Base-by-base conservation (phyloP, 1,284 basidiomycete species). In the Vanrija sp. region DNA sequence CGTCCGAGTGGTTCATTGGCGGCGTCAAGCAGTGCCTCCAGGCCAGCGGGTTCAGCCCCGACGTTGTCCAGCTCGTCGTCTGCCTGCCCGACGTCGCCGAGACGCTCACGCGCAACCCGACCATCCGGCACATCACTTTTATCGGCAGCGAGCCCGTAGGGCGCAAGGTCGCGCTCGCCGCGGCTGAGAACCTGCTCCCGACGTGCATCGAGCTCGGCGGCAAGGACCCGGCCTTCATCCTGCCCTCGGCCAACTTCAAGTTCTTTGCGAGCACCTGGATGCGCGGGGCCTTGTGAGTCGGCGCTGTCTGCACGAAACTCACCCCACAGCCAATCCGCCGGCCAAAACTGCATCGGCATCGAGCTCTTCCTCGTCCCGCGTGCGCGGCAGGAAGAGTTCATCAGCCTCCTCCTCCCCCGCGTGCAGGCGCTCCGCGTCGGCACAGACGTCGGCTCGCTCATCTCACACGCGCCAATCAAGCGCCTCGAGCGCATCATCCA, bases 311-410 rank as follows among this genome's bases (percentile, higher is more conserved):
- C 25, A 7, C 12, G 15, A 20, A 19, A 18, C 45, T 47, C 23
- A 24, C 27, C 25, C 31, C 39, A 23, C 24, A 39, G n/a, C 52
- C 54, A 44, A 31, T 49, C 66, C 51, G 65, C 72, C 41, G 95
- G 95, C 16, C 95, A 98, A 76, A 98, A 98, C 72, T 98, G 95
- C 71, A 95, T 96, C 62, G 93, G 94, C 24, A 89, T 95, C 55
- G 95, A 98, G 73, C 84, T 93, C 0, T 84, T 97, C 61, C 83
- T 98, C 43, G 37, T 54, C 5, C 57, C 57, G 7, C 54, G 57
- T 24, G 16, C 46, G 7, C 37, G 47, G 18, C 57, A 59, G 43
- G 82, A 87, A 27, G 80, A 84, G 6, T 82, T 98, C 47, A 81
- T 87, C 61, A 76, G 78, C 6, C 80, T 84, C 36, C 78, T 96